Evolutionary conservation across 73 alveolate species (phyloP).

Genomic region (Tetrahymena thermophila): DNA sequence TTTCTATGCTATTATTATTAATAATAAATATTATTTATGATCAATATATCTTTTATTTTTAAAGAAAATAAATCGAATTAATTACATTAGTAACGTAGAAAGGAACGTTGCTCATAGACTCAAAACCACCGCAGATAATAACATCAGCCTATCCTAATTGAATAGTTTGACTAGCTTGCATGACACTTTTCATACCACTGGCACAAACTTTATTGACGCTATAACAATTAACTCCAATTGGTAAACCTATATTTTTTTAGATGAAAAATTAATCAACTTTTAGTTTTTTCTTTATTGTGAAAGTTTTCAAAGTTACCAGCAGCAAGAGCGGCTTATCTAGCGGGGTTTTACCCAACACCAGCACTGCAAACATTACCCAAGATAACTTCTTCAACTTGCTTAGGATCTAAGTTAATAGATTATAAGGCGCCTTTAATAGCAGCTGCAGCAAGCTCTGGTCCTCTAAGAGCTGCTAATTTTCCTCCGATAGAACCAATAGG

Average conservation of each 20-base stretch:
- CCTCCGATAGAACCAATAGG: constrained; percentile 74
- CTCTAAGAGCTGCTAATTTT: constrained; percentile 50
- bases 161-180: constrained; percentile 69
- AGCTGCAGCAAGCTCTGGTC: constrained; percentile 57
- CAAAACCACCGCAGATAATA: constrained; percentile 77
- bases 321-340: constrained; percentile 71
- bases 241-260: constrained; percentile 12
- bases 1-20: constrained; percentile 50
- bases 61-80: background rate
- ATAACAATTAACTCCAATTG: constrained; percentile 44
- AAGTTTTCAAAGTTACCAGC: constrained; percentile 36
- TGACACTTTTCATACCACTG: constrained; percentile 79
- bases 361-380: constrained; percentile 72
- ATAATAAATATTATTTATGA: background rate
- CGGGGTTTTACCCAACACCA: constrained; percentile 68
- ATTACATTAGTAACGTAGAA: constrained; percentile 33
- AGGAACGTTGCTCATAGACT: constrained; percentile 78
- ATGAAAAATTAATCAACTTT: too few relatives aligned
- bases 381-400: constrained; percentile 68
- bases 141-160: constrained; percentile 69
- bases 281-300: too few relatives aligned
- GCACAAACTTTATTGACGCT: constrained; percentile 72
- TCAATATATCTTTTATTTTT: background rate
- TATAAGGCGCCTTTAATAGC: constrained; percentile 68
- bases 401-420: constrained; percentile 37